Percentiles rank a stretch among this genome's conserved stretches.
phyloP scores from a whole-genome alignment of 768 basidiomycete genomes.

The Pisolithus marmoratus region DNA sequence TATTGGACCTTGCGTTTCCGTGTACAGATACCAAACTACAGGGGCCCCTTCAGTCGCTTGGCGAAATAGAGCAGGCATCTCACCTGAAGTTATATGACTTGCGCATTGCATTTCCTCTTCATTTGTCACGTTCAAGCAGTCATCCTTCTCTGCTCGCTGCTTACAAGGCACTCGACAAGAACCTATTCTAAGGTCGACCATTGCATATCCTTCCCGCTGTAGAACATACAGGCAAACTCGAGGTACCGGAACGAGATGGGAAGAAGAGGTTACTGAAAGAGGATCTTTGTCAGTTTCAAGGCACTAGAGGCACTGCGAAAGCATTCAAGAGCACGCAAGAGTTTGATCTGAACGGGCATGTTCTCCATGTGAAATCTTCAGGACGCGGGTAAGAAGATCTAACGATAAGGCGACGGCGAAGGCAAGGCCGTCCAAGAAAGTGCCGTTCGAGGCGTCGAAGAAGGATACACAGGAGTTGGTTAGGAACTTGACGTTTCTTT shows the following conservation, averaged over 20 bases:
- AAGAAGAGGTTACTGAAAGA: constrained; percentile 57
- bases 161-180: constrained; percentile 74
- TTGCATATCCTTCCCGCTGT: constrained; percentile 87
- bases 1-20: constrained; percentile 79
- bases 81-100: too few relatives aligned
- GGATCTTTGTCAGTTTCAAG: constrained; percentile 83
- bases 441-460: too few relatives aligned
- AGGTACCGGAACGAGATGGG: constrained; percentile 34
- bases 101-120: constrained; percentile 21
- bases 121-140: constrained; percentile 47
- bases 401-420: too few relatives aligned
- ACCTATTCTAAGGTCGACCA: constrained; percentile 85
- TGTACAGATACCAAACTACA: constrained; percentile 68
- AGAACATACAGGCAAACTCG: constrained; percentile 48
- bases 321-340: constrained; percentile 76
- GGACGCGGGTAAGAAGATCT: too few relatives aligned
- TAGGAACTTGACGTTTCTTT: too few relatives aligned
- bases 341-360: constrained; percentile 79
- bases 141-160: constrained; percentile 57
- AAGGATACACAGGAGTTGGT: too few relatives aligned
- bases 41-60: constrained; percentile 61
- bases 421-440: too few relatives aligned
- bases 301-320: constrained; percentile 63
- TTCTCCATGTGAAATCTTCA: too few relatives aligned
- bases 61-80: constrained; percentile 67